Percentiles rank a stretch among this genome's conserved stretches.
Evolutionary conservation across 1,284 basidiomycete genomes (phyloP).

Genomic region (Stereum hirsutum): DNA sequence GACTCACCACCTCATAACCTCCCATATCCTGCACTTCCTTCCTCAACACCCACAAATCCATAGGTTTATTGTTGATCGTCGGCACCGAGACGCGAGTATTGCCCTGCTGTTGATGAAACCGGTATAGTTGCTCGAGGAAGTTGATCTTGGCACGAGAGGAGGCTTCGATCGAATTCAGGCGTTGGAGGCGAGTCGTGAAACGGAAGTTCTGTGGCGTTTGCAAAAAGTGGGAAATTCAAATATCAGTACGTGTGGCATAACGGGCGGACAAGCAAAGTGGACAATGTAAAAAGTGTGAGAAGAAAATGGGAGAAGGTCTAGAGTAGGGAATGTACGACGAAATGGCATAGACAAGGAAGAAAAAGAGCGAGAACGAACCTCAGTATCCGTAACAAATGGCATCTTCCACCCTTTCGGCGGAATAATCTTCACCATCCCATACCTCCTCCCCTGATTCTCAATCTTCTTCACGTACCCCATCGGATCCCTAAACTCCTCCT

Average conservation of each 20-base stretch:
- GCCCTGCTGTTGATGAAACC: slow-evolving; percentile 86
- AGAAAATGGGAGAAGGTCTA: no score
- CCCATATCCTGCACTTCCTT: slow-evolving; percentile 87
- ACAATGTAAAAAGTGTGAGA: no score
- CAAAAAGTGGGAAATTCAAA: no score
- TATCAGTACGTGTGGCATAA: no score
- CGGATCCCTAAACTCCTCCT: slow-evolving; percentile 92
- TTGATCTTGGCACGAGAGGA: slow-evolving; percentile 94
- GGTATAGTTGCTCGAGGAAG: slow-evolving; percentile 94
- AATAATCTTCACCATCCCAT: slow-evolving; percentile 94
- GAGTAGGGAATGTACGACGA: no score
- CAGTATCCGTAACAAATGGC: slow-evolving; percentile 94
- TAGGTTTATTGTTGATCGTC: slow-evolving; percentile 82
- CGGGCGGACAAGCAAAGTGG: no score
- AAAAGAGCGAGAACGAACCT: slow-evolving; percentile 41
- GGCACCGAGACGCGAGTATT: slow-evolving; percentile 84
- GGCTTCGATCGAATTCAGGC: slow-evolving; percentile 95
- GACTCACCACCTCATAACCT: slow-evolving; percentile 65
- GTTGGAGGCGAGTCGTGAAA: slow-evolving; percentile 93
- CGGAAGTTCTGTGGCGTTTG: slow-evolving; percentile 66
- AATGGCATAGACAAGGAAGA: no score
- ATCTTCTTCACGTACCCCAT: slow-evolving; percentile 91
- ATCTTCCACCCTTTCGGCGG: slow-evolving; percentile 93
- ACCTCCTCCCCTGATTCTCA: slow-evolving; percentile 64
- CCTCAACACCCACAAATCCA: slow-evolving; percentile 90